Percentiles rank a stretch among this genome's conserved stretches.
Conservation (phyloP, 139 green algal species). For the Chlorella sp. region DNA sequence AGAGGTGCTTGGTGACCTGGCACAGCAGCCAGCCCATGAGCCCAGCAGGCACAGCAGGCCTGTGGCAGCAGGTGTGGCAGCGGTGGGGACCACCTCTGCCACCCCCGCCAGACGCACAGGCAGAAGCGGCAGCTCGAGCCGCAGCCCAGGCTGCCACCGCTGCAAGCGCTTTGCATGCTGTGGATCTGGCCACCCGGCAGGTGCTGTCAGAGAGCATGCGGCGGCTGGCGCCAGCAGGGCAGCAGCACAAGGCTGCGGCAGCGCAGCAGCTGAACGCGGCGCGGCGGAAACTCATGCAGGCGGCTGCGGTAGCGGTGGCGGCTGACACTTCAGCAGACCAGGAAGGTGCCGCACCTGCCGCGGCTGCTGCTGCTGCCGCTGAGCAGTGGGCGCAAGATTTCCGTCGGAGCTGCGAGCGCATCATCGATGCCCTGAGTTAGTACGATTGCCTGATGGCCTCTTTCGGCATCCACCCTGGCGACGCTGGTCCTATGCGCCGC, state of each 20-base stretch:
- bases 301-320: background rate
- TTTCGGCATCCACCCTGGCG: too few relatives aligned
- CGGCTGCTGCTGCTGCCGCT: background rate
- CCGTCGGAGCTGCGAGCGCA: background rate
- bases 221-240: background rate
- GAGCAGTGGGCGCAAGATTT: background rate
- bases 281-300: background rate
- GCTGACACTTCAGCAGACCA: background rate
- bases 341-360: background rate
- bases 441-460: background rate
- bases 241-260: background rate
- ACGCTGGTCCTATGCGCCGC: too few relatives aligned
- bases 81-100: background rate
- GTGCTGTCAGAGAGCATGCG: constrained; percentile 3
- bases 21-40: background rate
- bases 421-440: background rate
- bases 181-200: constrained; percentile 13
- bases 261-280: constrained; percentile 20
- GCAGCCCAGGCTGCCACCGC: constrained; percentile 13
- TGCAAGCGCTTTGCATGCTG: constrained; percentile 10
- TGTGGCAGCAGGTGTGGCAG: constrained; percentile 16
- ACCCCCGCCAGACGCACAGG: background rate
- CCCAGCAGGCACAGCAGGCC: background rate
- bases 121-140: background rate
- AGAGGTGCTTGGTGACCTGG: background rate